Evolutionary conservation across 1,284 basidiomycete genomes (phyloP).

Genomic region (Ceratobasidium theobromae): DNA sequence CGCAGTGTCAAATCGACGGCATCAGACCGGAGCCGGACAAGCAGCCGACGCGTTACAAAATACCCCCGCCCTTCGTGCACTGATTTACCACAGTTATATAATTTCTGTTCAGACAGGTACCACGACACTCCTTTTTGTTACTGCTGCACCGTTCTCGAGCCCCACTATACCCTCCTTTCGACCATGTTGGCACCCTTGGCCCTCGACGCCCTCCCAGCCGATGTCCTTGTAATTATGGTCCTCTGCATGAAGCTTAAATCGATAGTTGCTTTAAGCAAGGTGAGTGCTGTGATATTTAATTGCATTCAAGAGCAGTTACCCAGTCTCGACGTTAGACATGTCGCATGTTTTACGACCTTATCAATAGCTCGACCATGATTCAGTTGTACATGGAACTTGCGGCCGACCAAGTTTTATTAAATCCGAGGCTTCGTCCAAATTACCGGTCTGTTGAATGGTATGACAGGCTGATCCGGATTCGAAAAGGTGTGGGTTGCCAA

Average conservation of each 20-base stretch:
- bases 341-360: slow-evolving; percentile 3
- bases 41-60: background rate
- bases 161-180: background rate
- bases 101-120: background rate
- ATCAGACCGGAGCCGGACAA: background rate
- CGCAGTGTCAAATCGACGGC: no score
- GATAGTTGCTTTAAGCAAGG: background rate
- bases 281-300: background rate
- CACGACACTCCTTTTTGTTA: background rate
- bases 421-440: background rate
- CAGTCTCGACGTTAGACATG: background rate
- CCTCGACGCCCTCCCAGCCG: slow-evolving; percentile 8
- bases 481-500: slow-evolving; percentile 7
- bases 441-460: slow-evolving; percentile 5
- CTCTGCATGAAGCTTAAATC: slow-evolving; percentile 9
- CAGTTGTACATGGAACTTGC: slow-evolving; percentile 16
- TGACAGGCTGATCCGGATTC: background rate
- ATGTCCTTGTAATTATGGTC: background rate
- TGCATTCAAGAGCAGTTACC: background rate
- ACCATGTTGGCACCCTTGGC: background rate
- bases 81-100: slow-evolving; percentile 14
- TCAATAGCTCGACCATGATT: background rate
- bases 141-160: background rate
- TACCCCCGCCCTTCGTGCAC: background rate
- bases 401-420: slow-evolving; percentile 5